Base-by-base conservation (phyloP, 176 grass and related monocot genomes). In the Oryza meridionalis region DNA sequence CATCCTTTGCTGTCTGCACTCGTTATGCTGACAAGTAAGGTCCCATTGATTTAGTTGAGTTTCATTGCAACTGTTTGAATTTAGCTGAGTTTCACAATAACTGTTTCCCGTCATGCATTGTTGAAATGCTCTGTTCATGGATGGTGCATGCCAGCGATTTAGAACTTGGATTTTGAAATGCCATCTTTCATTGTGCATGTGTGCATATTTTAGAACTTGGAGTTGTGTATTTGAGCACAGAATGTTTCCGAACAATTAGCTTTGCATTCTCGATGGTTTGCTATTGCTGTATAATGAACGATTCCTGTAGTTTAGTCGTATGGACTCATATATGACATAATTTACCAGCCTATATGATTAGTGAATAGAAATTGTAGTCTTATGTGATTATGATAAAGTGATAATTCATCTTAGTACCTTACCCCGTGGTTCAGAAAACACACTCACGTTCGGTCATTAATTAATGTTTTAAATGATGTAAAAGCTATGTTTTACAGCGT, bases 21-120 rank as follows among this genome's bases (percentile, higher is more conserved):
- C 67, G 32, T 69, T 91, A 77, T 88, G 80, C 74, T 79, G 46
- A 76, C 84, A 88, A 86, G 83, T 86, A 85, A 90, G 91, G 78
- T 93, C 79, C 26, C n/a, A 74, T 69, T 16, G 55, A 70, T 88
- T 76, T 86, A 62, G 45, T 69, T 13, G 73, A 82, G 61, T 67
- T 80, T 62, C 75, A 70, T 11, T 80, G 19, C 15, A 63, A 55
- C 37, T 61, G 24, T 66, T 72, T 17, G 55, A 70, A 86, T 76
- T 76, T 86, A 62, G 35, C 74, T 9, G 73, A 82, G 61, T 67
- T 80, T 62, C 75, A 70, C 11, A 75, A 26, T 10, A 63, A 55
- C 37, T 61, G 24, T 66, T 72, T 17, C 25, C 61, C 19, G 19
- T 61, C 59, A 86, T 74, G 71, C 27, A 78, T 63, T 50, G 16